Evolutionary conservation across 208 protist genomes (phyloP), one percentile per base, ranked within the genome.

Genomic region (Wallacemonas rigidus): DNA sequence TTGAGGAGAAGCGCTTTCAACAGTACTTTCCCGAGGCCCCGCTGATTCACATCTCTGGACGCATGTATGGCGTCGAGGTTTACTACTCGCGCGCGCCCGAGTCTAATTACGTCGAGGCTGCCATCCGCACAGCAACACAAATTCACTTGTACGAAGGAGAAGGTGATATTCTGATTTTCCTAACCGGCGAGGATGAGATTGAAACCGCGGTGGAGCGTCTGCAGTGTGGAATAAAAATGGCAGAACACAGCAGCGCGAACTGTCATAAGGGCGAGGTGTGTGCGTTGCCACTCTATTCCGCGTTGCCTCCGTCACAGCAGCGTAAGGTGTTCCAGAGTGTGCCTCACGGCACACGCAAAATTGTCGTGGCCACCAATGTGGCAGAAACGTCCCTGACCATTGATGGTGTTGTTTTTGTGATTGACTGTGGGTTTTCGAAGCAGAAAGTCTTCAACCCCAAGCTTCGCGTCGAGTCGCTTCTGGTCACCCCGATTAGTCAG

Each of bases 371-470:
- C 0, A 99, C 99, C 8, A 99, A 99, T 74, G 99, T 99, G 71
- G 99, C 99, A 3, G 99, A 99, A 80, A 99, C 99, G 1, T 99
- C 98, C 0, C 77, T 99, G 50, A 99, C 99, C 36, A 99, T 99
- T 76, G 98, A 99, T 77, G 98, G 98, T 40, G 98, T 99, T 69
- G 97, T 96, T 53, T 99, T 99, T 82, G 98, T 99, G 14, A 89
- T 99, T 73, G 98, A 99, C 77, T 97, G 97, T n/a, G 98, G 98
- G 0, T 99, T 99, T 57, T 94, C 89, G 11, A 99, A 99, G 80
- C 98, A 99, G 78, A 99, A 99, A 73, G 85, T 90, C 47, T 99
- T 98, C 80, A 99, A 99, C 85, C 87, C 98, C 0, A 98, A 99
- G 77, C 87, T 98, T 9, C 98, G 98, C 41, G 98, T 99, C 68